These are phyloP conservation scores for Nemania serpens DNA, from an alignment of 2,329 filamentous ascomycete genomes.

Conservation along the genomic window DNA sequence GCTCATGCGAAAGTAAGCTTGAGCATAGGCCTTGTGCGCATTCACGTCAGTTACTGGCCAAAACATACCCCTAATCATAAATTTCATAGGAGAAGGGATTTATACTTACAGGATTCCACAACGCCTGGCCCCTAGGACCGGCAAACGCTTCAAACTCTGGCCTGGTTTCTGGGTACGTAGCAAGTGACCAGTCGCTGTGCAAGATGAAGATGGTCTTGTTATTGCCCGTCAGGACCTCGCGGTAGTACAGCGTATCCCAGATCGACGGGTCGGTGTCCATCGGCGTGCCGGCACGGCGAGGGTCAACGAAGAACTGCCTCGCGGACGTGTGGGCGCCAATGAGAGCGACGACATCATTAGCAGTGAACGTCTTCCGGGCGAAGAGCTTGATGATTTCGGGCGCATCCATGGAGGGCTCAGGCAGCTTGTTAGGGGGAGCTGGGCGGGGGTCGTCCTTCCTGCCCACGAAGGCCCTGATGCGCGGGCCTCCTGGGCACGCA, in stretches of 20 bases:
- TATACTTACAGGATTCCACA: conserved; percentile 36
- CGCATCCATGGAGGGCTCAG: conserved; percentile 46
- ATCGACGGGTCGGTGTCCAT: conserved; percentile 55
- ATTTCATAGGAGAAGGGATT: not conserved
- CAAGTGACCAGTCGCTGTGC: conserved; percentile 40
- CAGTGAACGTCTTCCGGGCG: conserved; percentile 54
- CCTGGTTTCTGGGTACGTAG: conserved; percentile 29
- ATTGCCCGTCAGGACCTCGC: conserved; percentile 43
- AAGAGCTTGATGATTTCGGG: conserved; percentile 53
- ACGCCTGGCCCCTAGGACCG: conserved; percentile 25
- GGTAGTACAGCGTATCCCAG: conserved; percentile 58
- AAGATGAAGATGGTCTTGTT: conserved; percentile 42
- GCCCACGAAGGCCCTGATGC: conserved; percentile 55
- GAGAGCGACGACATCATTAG: conserved; percentile 57
- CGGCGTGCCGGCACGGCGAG: conserved; percentile 43
- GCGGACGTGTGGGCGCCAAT: conserved; percentile 58
- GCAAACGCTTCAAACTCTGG: conserved; percentile 36
- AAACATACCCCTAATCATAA: too few relatives aligned
- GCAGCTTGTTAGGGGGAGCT: conserved; percentile 51
- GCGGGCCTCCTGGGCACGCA: conserved; percentile 57
- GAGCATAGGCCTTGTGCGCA: conserved; percentile 42
- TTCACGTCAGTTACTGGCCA: too few relatives aligned
- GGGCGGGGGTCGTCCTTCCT: conserved; percentile 49
- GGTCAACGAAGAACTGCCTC: conserved; percentile 52
- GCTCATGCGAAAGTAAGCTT: conserved; percentile 50